phyloP scores from a whole-genome alignment of 1,284 basidiomycete species.

The Mycosarcoma mackinlayi region DNA sequence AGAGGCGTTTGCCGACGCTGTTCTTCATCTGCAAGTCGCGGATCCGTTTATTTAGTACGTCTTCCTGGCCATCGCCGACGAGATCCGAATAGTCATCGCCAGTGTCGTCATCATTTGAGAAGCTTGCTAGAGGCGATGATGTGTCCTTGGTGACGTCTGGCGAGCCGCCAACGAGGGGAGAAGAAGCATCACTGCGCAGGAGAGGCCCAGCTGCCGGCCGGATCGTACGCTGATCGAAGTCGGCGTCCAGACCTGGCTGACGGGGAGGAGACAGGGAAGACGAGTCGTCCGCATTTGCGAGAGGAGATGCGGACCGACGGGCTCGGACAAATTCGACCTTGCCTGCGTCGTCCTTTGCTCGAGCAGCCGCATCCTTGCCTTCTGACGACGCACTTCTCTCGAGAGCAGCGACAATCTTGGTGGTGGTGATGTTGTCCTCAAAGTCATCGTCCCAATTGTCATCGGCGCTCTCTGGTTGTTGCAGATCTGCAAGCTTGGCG shows the following conservation, averaged over 20 bases:
- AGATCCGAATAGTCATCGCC: conserved; percentile 70
- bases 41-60: conserved; percentile 46
- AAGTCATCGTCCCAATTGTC: conserved; percentile 99
- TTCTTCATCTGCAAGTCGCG: conserved; percentile 48
- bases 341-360: not conserved
- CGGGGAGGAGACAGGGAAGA: conserved; percentile 16
- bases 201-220: conserved; percentile 32
- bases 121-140: conserved; percentile 16
- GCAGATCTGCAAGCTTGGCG: conserved; percentile 69
- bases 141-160: conserved; percentile 7
- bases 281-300: not conserved
- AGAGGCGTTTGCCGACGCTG: conserved; percentile 54
- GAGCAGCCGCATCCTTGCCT: conserved; percentile 5
- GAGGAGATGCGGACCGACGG: not conserved
- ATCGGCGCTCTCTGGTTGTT: conserved; percentile 74
- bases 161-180: conserved; percentile 21
- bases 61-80: conserved; percentile 51
- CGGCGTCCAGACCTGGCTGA: conserved; percentile 21
- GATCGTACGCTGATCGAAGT: conserved; percentile 70
- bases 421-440: conserved; percentile 87
- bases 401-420: conserved; percentile 82
- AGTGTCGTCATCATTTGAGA: conserved; percentile 67
- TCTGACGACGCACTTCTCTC: conserved; percentile 23
- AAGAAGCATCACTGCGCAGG: conserved; percentile 34
- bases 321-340: not conserved